Percentiles rank a stretch among this genome's conserved stretches.
Evolutionary conservation across 805 yeast species (phyloP).

Genomic region (Ogataea zsoltii): DNA sequence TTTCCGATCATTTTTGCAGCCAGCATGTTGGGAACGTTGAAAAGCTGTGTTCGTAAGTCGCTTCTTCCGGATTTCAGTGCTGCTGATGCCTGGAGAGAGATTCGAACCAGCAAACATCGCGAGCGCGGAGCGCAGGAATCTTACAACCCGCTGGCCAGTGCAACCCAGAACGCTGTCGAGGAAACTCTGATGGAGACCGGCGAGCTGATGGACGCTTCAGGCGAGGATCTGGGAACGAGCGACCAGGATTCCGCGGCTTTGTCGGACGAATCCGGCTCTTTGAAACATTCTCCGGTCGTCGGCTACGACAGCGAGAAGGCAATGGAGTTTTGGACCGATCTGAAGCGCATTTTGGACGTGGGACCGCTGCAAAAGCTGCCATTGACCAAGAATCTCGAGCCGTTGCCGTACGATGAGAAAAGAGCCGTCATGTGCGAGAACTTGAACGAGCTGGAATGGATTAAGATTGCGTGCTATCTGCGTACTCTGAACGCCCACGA

Average conservation of each 20-base stretch:
- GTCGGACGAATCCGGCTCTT: not conserved
- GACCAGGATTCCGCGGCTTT: not conserved
- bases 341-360: slow-evolving; percentile 8
- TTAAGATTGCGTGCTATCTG: slow-evolving; percentile 71
- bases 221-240: slow-evolving; percentile 1
- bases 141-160: slow-evolving; percentile 22
- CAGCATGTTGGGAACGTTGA: slow-evolving; percentile 28
- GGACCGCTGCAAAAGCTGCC: slow-evolving; percentile 10
- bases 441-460: slow-evolving; percentile 70
- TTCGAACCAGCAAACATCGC: not conserved
- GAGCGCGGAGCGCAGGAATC: slow-evolving; percentile 11
- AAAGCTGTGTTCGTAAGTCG: slow-evolving; percentile 24
- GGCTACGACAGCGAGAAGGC: slow-evolving; percentile 10
- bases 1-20: slow-evolving; percentile 29
- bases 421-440: slow-evolving; percentile 44
- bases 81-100: slow-evolving; percentile 11
- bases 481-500: slow-evolving; percentile 82
- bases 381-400: slow-evolving; percentile 16
- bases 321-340: not conserved
- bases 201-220: not conserved
- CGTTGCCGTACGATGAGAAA: slow-evolving; percentile 27
- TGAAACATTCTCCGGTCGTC: not conserved
- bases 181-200: slow-evolving; percentile 21
- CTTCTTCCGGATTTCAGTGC: slow-evolving; percentile 16
- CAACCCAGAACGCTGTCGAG: slow-evolving; percentile 33